Conservation (phyloP, 306 rosid species). For the Prunus salicina region DNA sequence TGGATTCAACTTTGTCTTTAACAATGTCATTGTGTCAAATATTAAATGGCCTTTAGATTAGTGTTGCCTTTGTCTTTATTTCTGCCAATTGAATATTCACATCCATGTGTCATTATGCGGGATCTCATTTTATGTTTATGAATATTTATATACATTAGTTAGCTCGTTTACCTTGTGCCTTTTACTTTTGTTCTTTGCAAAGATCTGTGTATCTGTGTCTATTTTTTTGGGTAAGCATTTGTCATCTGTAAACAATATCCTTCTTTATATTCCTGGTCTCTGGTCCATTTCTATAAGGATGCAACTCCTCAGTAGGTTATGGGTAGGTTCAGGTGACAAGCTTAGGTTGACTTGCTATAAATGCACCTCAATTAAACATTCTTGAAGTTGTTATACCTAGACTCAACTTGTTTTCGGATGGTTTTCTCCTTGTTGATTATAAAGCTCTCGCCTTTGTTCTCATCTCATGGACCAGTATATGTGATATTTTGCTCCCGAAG, state of each 20-base stretch:
- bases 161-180: background rate
- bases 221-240: background rate
- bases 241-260: background rate
- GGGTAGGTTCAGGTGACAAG: background rate
- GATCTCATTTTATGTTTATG: background rate
- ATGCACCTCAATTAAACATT: background rate
- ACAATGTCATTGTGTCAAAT: background rate
- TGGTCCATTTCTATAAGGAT: background rate
- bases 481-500: background rate
- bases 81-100: background rate
- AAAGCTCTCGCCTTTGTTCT: background rate
- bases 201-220: background rate
- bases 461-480: background rate
- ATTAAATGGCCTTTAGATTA: slow-evolving; percentile 1
- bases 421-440: background rate
- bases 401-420: background rate
- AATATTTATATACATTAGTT: too few species aligned
- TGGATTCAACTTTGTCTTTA: slow-evolving; percentile 6
- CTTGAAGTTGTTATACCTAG: background rate
- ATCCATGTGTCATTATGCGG: background rate
- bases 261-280: background rate
- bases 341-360: background rate
- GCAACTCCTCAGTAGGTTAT: background rate
- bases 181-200: background rate
- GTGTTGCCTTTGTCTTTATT: background rate